These are phyloP conservation scores for Verticillium albo-atrum DNA, from an alignment of 2,329 filamentous ascomycete species.

Conservation along the genomic window DNA sequence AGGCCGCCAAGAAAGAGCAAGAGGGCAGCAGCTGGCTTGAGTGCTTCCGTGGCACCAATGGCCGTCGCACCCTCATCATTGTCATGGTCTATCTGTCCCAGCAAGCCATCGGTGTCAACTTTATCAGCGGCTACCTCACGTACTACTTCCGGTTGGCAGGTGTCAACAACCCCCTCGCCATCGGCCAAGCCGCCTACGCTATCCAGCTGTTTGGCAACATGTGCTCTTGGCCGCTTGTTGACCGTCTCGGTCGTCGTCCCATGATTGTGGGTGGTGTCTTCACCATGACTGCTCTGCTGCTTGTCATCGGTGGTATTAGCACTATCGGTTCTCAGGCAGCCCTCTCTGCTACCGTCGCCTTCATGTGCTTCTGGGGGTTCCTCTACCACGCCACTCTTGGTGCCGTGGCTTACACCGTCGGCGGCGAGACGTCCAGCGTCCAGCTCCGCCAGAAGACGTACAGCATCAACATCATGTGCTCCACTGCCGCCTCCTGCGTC, in stretches of 20 bases:
- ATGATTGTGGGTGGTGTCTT: conserved; percentile 22
- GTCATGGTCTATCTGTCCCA: conserved; percentile 25
- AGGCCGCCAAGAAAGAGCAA: conserved; percentile 16
- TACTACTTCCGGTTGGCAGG: conserved; percentile 23
- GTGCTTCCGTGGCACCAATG: conserved; percentile 21
- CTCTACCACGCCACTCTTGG: conserved; percentile 23
- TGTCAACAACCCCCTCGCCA: conserved; percentile 19
- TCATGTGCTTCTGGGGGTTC: conserved; percentile 22
- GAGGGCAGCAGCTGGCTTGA: conserved; percentile 17
- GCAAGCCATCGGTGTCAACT: conserved; percentile 23
- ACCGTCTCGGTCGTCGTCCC: conserved; percentile 22
- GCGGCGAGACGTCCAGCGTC: conserved; percentile 22
- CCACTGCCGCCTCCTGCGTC: conserved; percentile 22
- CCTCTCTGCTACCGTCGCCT: conserved; percentile 18
- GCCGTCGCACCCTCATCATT: conserved; percentile 22
- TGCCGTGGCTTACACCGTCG: conserved; percentile 22
- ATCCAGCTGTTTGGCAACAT: conserved; percentile 24
- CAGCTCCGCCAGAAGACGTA: conserved; percentile 26
- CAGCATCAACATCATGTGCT: conserved; percentile 25
- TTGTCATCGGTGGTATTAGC: conserved; percentile 24
- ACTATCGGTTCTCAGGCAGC: conserved; percentile 17
- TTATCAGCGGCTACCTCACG: conserved; percentile 22
- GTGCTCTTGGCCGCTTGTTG: conserved; percentile 22
- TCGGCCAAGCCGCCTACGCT: conserved; percentile 21
- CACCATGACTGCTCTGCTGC: conserved; percentile 20